phyloP scores from a whole-genome alignment of 805 yeast genomes.

The Maudiozyma bulderi region DNA sequence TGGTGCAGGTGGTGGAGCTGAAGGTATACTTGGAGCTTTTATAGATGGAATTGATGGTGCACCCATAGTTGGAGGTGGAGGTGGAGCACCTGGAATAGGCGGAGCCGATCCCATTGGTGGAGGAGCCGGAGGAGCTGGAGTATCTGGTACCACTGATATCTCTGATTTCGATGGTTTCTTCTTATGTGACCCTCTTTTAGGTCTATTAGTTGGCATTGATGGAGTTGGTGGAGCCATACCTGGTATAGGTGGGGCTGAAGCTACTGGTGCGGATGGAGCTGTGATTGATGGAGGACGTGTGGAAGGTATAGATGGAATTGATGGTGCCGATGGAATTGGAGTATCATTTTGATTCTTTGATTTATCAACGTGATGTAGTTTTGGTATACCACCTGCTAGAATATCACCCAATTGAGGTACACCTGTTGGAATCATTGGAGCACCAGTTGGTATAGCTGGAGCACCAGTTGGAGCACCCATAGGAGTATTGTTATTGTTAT shows the following conservation, averaged over 20 bases:
- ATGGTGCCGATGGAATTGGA: conserved; percentile 12
- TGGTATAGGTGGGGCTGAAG: conserved; percentile 20
- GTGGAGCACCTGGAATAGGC: conserved; percentile 12
- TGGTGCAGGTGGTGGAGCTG: conserved; percentile 7
- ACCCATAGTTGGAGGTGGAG: conserved; percentile 6
- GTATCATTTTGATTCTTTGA: conserved; percentile 17
- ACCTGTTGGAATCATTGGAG: conserved; percentile 15
- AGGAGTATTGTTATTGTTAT: background rate
- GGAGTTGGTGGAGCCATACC: conserved; percentile 15
- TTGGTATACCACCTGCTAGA: conserved; percentile 69
- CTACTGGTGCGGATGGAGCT: conserved; percentile 18
- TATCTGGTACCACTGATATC: conserved; percentile 7
- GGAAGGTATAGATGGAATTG: conserved; percentile 16
- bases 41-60: conserved; percentile 13
- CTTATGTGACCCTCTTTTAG: conserved; percentile 1
- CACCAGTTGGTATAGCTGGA: conserved; percentile 20
- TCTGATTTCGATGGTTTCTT: conserved; percentile 12
- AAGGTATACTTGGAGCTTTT: conserved; percentile 10
- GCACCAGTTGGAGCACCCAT: conserved; percentile 7
- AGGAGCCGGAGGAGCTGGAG: background rate
- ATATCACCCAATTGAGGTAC: conserved; percentile 29
- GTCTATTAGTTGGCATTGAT: conserved; percentile 11
- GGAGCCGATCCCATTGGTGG: conserved; percentile 2
- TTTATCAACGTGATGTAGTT: conserved; percentile 42
- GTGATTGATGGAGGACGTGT: conserved; percentile 18